A percentile compares a stretch with the other conserved stretches of the same genome.
phyloP scores from a whole-genome alignment of 2,329 filamentous ascomycete genomes.

The Neonectria coccinea region DNA sequence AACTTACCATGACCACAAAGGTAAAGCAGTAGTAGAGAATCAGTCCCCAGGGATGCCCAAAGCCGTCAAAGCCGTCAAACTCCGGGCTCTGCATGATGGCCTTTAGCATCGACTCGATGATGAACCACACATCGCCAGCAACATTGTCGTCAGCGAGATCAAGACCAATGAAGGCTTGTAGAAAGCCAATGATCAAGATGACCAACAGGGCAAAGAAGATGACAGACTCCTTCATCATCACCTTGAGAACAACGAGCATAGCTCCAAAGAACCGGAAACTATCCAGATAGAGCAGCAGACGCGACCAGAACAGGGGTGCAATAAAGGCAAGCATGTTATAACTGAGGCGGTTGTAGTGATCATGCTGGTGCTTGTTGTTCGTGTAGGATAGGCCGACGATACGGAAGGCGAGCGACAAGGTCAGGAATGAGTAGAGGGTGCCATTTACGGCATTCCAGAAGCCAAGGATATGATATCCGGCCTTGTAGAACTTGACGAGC shows the following conservation, averaged over 20 bases:
- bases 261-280: constrained; percentile 95
- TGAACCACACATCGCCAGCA: constrained; percentile 76
- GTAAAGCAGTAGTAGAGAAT: constrained; percentile 98
- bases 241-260: constrained; percentile 96
- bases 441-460: constrained; percentile 99
- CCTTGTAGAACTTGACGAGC: constrained; percentile 89
- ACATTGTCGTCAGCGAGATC: constrained; percentile 82
- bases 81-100: constrained; percentile 93
- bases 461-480: constrained; percentile 88
- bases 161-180: constrained; percentile 94
- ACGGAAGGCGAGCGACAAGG: constrained; percentile 81
- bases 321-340: constrained; percentile 96
- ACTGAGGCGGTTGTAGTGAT: constrained; percentile 79
- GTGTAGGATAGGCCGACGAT: constrained; percentile 79
- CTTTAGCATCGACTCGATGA: constrained; percentile 86
- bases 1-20: constrained; percentile 89
- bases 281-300: constrained; percentile 91
- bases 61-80: constrained; percentile 88
- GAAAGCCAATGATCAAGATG: constrained; percentile 86
- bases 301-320: constrained; percentile 97
- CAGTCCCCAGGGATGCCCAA: constrained; percentile 91
- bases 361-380: constrained; percentile 58
- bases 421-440: constrained; percentile 81
- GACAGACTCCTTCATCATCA: constrained; percentile 92
- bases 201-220: constrained; percentile 95